phyloP scores from a whole-genome alignment of 176 grass and related monocot species.

The Canna indica region DNA sequence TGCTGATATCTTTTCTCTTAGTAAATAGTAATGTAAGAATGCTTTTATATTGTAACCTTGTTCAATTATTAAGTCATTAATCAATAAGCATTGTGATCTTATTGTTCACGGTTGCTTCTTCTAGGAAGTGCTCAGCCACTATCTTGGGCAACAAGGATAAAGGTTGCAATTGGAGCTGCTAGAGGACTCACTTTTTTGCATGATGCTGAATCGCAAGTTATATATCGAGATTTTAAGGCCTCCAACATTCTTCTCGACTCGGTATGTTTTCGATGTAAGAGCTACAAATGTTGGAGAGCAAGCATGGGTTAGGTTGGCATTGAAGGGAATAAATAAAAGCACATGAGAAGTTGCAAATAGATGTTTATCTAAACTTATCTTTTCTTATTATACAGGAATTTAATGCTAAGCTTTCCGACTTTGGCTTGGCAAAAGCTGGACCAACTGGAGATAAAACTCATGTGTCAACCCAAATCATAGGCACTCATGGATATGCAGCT shows the following conservation, averaged over 20 bases:
- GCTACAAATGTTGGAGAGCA: neutral
- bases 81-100: neutral
- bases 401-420: slow-evolving; percentile 91
- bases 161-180: slow-evolving; percentile 84
- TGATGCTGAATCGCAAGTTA: slow-evolving; percentile 68
- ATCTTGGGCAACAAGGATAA: slow-evolving; percentile 82
- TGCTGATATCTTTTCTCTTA: too few relatives aligned
- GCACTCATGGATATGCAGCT: slow-evolving; percentile 94
- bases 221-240: slow-evolving; percentile 98
- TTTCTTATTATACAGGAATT: slow-evolving; percentile 52
- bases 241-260: slow-evolving; percentile 98
- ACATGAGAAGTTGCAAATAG: neutral
- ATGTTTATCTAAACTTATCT: slow-evolving; percentile 4
- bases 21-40: too few relatives aligned
- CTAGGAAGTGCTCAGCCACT: slow-evolving; percentile 70
- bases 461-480: slow-evolving; percentile 98
- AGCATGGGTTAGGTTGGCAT: neutral
- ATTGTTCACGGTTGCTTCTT: slow-evolving; percentile 9
- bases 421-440: slow-evolving; percentile 95
- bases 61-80: too few relatives aligned
- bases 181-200: slow-evolving; percentile 94
- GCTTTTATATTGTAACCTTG: too few relatives aligned
- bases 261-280: slow-evolving; percentile 27
- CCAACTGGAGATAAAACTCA: slow-evolving; percentile 95
- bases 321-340: neutral